Conservation (phyloP, 805 yeast species). For the Ogataea methylovora region DNA sequence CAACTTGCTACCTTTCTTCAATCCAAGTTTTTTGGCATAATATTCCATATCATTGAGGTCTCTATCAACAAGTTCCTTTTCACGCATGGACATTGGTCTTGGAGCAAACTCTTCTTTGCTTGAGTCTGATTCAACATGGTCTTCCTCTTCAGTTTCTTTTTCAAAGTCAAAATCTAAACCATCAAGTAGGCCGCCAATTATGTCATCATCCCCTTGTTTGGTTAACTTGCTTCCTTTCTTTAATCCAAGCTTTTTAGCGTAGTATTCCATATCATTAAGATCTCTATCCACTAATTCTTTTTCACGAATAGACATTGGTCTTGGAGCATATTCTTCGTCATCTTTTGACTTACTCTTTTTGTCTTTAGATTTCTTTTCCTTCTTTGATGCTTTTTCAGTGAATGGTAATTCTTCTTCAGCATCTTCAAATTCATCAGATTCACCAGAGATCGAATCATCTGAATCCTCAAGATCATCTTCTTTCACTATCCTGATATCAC, state of each 20-base stretch:
- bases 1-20: conserved; percentile 47
- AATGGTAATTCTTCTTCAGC: conserved; percentile 12
- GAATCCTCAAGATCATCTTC: conserved; percentile 7
- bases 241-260: conserved; percentile 71
- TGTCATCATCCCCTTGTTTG: conserved; percentile 3
- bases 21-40: conserved; percentile 75
- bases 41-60: conserved; percentile 78
- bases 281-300: conserved; percentile 45
- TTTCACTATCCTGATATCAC: conserved; percentile 2
- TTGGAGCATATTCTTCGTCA: conserved; percentile 2
- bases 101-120: conserved; percentile 5
- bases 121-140: conserved; percentile 10
- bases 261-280: conserved; percentile 70
- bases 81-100: conserved; percentile 31
- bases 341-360: conserved; percentile 5
- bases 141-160: conserved; percentile 10
- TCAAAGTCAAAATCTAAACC: conserved; percentile 16
- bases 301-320: conserved; percentile 32
- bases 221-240: conserved; percentile 27
- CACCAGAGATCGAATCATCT: conserved; percentile 3
- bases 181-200: conserved; percentile 1
- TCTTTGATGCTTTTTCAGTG: conserved; percentile 12
- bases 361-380: conserved; percentile 15
- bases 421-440: conserved; percentile 6
- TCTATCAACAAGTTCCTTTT: conserved; percentile 39